Evolutionary conservation across 2,329 filamentous ascomycete genomes (phyloP).

Genomic region (Byssochlamys sp.): DNA sequence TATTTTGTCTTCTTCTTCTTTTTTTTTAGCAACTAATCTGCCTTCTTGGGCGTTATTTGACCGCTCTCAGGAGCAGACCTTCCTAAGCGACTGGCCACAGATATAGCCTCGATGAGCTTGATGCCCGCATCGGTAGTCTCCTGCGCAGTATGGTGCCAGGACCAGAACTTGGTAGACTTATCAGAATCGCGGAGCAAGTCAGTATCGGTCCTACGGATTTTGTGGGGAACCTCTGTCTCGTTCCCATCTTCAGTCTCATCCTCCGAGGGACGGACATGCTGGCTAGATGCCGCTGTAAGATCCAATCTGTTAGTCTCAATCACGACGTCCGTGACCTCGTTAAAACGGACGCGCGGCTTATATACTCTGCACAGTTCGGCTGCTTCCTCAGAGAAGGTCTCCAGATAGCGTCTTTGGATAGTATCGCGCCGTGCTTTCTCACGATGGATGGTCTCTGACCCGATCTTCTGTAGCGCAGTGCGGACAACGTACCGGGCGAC

Average conservation of each 20-base stretch:
- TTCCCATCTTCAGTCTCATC: not conserved
- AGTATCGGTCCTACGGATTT: not conserved
- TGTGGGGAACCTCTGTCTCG: not conserved
- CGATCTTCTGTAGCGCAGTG: conserved; percentile 63
- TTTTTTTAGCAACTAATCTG: not conserved
- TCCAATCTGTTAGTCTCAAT: conserved; percentile 3
- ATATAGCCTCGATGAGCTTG: conserved; percentile 40
- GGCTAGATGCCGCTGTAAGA: not conserved
- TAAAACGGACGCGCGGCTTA: conserved; percentile 23
- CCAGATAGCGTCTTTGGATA: conserved; percentile 65
- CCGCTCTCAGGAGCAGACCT: not conserved
- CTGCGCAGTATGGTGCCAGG: conserved; percentile 39
- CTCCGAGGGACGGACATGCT: not conserved
- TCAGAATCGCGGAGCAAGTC: conserved; percentile 21
- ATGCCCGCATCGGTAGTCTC: conserved; percentile 44
- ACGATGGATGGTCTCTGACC: conserved; percentile 72
- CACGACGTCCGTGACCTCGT: conserved; percentile 16
- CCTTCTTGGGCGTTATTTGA: not conserved
- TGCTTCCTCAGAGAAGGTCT: conserved; percentile 22
- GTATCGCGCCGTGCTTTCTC: conserved; percentile 69
- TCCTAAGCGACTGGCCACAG: conserved; percentile 11
- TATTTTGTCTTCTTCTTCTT: not conserved
- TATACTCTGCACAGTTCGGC: not conserved
- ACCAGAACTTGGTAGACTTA: conserved; percentile 45
- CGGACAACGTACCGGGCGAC: conserved; percentile 60